A percentile compares a stretch with the other conserved stretches of the same genome.
phyloP scores from a whole-genome alignment of 2,329 filamentous ascomycete species.

The Clonostachys byssicola region DNA sequence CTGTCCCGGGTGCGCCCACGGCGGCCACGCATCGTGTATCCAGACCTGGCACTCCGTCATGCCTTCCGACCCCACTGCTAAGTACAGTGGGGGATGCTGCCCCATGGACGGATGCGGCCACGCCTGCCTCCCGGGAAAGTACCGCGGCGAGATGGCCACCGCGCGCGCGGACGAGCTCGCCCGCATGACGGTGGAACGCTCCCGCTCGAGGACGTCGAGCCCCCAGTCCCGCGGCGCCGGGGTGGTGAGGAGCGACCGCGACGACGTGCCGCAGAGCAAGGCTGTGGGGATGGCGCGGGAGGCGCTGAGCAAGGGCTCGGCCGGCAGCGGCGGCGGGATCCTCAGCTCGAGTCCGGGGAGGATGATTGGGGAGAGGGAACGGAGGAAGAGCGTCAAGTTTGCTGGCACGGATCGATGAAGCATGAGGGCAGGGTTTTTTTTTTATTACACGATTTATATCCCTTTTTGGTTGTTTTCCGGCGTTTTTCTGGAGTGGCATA shows the following conservation, averaged over 20 bases:
- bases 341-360: constrained; percentile 47
- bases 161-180: constrained; percentile 47
- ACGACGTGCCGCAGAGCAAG: constrained; percentile 54
- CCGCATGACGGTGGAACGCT: constrained; percentile 37
- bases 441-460: no score
- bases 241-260: constrained; percentile 35
- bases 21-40: constrained; percentile 57
- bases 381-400: constrained; percentile 64
- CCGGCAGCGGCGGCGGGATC: constrained; percentile 23
- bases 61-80: constrained; percentile 10
- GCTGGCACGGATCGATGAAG: constrained; percentile 29
- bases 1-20: constrained; percentile 58
- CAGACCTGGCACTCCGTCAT: constrained; percentile 47
- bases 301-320: constrained; percentile 29
- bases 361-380: constrained; percentile 39
- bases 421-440: no score
- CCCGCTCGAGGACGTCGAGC: constrained; percentile 11
- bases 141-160: constrained; percentile 41
- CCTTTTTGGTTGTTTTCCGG: no score
- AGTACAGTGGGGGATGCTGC: constrained; percentile 52
- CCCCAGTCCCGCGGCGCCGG: constrained; percentile 15
- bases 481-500: no score
- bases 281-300: constrained; percentile 58
- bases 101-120: constrained; percentile 63
- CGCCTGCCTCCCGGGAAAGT: constrained; percentile 54